Evolutionary conservation across 2,329 filamentous ascomycete species (phyloP).

Genomic region (Beauveria medogensis): DNA sequence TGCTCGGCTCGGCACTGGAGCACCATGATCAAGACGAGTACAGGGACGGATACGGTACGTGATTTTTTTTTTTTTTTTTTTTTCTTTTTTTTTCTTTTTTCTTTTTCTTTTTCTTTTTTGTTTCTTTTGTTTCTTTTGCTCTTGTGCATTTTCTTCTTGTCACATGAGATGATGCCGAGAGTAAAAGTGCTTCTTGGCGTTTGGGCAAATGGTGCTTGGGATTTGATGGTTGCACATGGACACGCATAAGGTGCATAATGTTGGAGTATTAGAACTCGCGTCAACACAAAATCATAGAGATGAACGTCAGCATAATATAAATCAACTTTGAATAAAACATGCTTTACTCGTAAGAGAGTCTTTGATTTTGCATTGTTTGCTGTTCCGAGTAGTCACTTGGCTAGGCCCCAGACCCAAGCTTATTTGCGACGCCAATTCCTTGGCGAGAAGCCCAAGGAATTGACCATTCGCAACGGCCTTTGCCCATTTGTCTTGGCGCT

Average conservation of each 20-base stretch:
- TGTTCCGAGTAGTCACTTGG: background rate
- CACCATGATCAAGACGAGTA: conserved; percentile 53
- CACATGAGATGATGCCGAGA: background rate
- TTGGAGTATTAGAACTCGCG: too few relatives aligned
- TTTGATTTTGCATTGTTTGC: background rate
- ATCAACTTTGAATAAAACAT: background rate
- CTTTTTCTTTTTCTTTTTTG: background rate
- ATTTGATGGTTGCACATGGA: background rate
- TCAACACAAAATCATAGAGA: too few relatives aligned
- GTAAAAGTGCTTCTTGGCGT: background rate
- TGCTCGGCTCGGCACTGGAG: conserved; percentile 61
- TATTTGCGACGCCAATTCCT: background rate
- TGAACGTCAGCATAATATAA: background rate
- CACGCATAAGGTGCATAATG: too few relatives aligned
- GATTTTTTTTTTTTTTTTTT: background rate
- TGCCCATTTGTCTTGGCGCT: background rate
- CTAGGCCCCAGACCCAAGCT: background rate
- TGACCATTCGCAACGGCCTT: background rate
- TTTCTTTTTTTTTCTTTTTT: background rate
- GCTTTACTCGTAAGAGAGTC: background rate
- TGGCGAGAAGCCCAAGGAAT: background rate
- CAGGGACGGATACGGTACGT: conserved; percentile 34
- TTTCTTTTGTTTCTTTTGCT: too few relatives aligned
- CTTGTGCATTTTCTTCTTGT: background rate
- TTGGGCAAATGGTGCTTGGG: background rate